A percentile compares a stretch with the other conserved stretches of the same genome.
These are phyloP conservation scores for Aaosphaeria pasadenensis DNA, from an alignment of 2,329 filamentous ascomycete species.

Conservation along the genomic window DNA sequence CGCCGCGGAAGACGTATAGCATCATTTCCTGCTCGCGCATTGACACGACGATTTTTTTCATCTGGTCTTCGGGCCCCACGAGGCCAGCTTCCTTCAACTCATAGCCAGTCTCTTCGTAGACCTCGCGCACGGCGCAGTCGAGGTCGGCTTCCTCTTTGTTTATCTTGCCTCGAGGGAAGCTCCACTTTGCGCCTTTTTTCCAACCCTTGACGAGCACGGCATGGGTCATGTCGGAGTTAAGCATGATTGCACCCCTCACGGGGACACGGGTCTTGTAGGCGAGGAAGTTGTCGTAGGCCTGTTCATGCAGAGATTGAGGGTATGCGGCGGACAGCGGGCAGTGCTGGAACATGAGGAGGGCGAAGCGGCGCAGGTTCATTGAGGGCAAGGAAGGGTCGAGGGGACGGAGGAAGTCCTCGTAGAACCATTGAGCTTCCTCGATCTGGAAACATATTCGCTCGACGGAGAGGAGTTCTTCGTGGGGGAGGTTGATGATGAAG, in stretches of 20 bases:
- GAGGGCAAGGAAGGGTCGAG: constrained; percentile 81
- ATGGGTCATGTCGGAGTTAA: constrained; percentile 92
- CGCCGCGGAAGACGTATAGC: constrained; percentile 85
- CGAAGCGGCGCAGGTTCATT: constrained; percentile 81
- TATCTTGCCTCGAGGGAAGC: constrained; percentile 95
- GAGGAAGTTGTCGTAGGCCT: constrained; percentile 87
- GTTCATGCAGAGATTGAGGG: constrained; percentile 71
- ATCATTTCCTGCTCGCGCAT: constrained; percentile 93
- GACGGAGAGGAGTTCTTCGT: constrained; percentile 84
- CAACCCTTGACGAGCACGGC: constrained; percentile 93
- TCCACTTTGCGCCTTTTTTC: constrained; percentile 97
- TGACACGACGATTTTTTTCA: constrained; percentile 82
- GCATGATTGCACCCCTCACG: constrained; percentile 87
- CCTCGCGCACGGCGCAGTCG: constrained; percentile 89
- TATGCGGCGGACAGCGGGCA: constrained; percentile 84
- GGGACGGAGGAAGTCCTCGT: constrained; percentile 97
- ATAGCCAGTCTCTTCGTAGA: constrained; percentile 93
- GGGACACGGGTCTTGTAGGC: constrained; percentile 93
- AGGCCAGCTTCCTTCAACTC: constrained; percentile 75
- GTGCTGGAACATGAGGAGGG: constrained; percentile 86
- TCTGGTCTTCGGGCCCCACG: constrained; percentile 63
- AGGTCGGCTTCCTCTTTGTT: constrained; percentile 95
- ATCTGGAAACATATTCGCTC: constrained; percentile 98
- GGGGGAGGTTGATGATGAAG: constrained; percentile 95
- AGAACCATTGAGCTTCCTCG: constrained; percentile 99